Conservation (phyloP, 2,329 filamentous ascomycete species). For the Leptographium lundbergii region DNA sequence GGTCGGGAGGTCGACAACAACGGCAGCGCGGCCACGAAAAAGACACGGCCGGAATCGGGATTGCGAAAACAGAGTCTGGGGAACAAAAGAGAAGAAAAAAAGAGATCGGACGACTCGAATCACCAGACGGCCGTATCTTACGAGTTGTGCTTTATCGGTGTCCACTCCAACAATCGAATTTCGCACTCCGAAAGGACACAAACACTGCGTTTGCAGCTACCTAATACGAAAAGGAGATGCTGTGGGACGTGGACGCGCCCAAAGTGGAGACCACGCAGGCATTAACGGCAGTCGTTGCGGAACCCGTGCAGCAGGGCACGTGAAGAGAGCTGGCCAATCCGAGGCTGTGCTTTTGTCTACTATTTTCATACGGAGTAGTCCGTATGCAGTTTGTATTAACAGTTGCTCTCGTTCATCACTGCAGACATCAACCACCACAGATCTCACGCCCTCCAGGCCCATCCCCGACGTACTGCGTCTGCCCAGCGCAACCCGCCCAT, state of each 20-base stretch:
- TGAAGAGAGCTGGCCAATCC: constrained; percentile 5
- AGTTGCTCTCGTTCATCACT: background rate
- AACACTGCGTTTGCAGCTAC: background rate
- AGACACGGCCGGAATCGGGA: background rate
- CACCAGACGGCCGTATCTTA: background rate
- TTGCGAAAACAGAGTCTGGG: background rate
- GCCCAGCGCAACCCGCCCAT: constrained; percentile 29
- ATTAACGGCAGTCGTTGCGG: too few species aligned
- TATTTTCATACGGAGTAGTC: too few species aligned
- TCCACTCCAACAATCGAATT: too few species aligned
- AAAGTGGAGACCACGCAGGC: background rate
- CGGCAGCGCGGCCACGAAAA: background rate
- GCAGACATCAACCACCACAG: background rate
- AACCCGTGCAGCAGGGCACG: background rate
- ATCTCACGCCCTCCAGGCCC: constrained; percentile 10
- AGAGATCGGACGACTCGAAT: background rate
- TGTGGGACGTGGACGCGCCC: background rate
- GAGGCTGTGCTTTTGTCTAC: constrained; percentile 2
- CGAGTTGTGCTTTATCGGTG: background rate
- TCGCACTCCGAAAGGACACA: background rate
- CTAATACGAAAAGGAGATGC: background rate
- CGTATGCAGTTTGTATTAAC: too few species aligned
- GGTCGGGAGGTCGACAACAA: background rate
- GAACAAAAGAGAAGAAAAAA: background rate
- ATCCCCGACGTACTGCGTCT: constrained; percentile 11